These are phyloP conservation scores for Xerocomus minutiporus DNA, from an alignment of 1,284 basidiomycete genomes.

Conservation along the genomic window DNA sequence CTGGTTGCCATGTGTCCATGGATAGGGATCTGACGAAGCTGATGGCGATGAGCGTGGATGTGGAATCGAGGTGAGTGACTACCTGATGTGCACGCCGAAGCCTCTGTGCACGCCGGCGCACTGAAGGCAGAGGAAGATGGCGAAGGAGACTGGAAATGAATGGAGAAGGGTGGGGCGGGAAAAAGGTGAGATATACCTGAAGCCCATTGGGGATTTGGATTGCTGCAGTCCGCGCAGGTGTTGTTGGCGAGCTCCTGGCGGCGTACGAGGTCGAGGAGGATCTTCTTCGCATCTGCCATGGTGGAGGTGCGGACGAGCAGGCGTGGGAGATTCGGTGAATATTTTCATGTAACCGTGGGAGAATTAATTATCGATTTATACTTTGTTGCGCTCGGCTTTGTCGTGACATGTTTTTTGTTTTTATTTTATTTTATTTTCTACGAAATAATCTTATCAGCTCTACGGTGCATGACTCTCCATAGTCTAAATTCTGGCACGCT, in stretches of 20 bases:
- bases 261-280: conserved; percentile 70
- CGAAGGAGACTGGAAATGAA: conserved; percentile 51
- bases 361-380: conserved; percentile 5
- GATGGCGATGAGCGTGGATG: conserved; percentile 11
- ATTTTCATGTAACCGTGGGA: neutral
- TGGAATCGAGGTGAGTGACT: conserved; percentile 13
- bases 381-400: conserved; percentile 4
- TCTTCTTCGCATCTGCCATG: conserved; percentile 52
- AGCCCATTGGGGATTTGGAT: conserved; percentile 92
- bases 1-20: conserved; percentile 94
- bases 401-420: conserved; percentile 12
- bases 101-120: conserved; percentile 89
- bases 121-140: conserved; percentile 86
- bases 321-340: neutral
- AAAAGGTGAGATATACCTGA: conserved; percentile 44
- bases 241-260: conserved; percentile 72
- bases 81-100: conserved; percentile 85
- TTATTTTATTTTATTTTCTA: conserved; percentile 2
- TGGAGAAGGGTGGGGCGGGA: neutral
- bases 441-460: conserved; percentile 34
- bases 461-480: conserved; percentile 3
- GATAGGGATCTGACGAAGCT: conserved; percentile 91
- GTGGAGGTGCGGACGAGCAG: conserved; percentile 8
- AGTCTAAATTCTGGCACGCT: conserved; percentile 16
- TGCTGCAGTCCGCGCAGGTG: conserved; percentile 74